Conservation (phyloP, 164 flowering plant genomes). For the Nelumbo lutea region DNA sequence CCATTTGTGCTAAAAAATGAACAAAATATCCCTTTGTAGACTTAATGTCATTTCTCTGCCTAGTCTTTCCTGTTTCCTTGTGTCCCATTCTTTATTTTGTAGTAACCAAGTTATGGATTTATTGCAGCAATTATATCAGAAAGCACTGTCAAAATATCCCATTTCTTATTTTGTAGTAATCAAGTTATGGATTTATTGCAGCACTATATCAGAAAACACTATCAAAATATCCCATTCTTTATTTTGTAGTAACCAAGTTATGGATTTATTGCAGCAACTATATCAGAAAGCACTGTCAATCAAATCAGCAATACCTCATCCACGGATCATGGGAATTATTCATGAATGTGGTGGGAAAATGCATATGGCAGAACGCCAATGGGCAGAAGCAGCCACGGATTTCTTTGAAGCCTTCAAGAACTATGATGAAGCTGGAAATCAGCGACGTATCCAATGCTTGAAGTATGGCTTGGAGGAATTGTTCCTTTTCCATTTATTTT, state of each 20-base stretch:
- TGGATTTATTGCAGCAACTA: constrained; percentile 62
- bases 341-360: constrained; percentile 99
- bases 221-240: constrained; percentile 20
- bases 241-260: no score
- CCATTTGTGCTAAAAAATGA: no score
- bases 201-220: constrained; percentile 96
- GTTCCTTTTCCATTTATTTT: not conserved
- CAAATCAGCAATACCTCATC: constrained; percentile 99
- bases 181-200: constrained; percentile 25
- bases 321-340: constrained; percentile 98
- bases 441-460: constrained; percentile 91
- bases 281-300: constrained; percentile 91
- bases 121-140: constrained; percentile 91
- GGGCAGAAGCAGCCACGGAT: constrained; percentile 99
- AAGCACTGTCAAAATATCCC: constrained; percentile 56
- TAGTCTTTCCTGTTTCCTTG: no score
- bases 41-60: no score
- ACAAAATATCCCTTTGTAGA: no score
- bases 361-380: constrained; percentile 99
- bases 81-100: no score
- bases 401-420: constrained; percentile 99
- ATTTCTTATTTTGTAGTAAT: no score
- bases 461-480: constrained; percentile 55
- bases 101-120: not conserved
- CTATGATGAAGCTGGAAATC: constrained; percentile 99